Evolutionary conservation across 1,284 basidiomycete species (phyloP).

Genomic region (Pulveroboletus sp.): DNA sequence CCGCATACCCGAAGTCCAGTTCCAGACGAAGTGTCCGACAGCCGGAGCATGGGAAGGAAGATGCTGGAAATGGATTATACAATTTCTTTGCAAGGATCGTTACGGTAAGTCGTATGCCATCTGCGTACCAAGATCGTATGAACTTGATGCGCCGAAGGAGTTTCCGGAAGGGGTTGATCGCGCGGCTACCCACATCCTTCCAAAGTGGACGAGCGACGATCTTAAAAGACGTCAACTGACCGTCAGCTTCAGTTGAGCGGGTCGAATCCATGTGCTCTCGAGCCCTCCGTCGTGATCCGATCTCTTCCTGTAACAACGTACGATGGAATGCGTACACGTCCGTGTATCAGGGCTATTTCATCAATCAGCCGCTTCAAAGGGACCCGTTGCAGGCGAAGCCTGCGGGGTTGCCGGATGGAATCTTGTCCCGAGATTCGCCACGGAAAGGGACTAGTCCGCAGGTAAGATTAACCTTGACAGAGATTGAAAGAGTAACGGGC

Average conservation of each 20-base stretch:
- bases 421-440: conserved; percentile 19
- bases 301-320: conserved; percentile 4
- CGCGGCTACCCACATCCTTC: conserved; percentile 29
- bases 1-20: background rate
- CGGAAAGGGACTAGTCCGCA: conserved; percentile 1
- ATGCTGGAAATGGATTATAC: background rate
- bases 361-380: background rate
- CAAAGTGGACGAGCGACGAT: conserved; percentile 25
- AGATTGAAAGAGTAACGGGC: conserved; percentile 15
- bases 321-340: background rate
- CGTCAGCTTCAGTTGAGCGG: background rate
- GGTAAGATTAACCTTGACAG: conserved; percentile 33
- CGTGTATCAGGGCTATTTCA: background rate
- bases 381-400: background rate
- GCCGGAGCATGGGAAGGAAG: background rate
- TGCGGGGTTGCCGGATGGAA: background rate
- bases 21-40: too few relatives aligned
- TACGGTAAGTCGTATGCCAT: conserved; percentile 17
- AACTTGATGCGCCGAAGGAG: background rate
- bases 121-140: background rate
- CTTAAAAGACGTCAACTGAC: conserved; percentile 15
- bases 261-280: conserved; percentile 1
- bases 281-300: conserved; percentile 12
- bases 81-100: conserved; percentile 12
- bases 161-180: conserved; percentile 13